A percentile compares a stretch with the other conserved stretches of the same genome.
Evolutionary conservation across 345 rosid species (phyloP).

Genomic region (Durio zibethinus): DNA sequence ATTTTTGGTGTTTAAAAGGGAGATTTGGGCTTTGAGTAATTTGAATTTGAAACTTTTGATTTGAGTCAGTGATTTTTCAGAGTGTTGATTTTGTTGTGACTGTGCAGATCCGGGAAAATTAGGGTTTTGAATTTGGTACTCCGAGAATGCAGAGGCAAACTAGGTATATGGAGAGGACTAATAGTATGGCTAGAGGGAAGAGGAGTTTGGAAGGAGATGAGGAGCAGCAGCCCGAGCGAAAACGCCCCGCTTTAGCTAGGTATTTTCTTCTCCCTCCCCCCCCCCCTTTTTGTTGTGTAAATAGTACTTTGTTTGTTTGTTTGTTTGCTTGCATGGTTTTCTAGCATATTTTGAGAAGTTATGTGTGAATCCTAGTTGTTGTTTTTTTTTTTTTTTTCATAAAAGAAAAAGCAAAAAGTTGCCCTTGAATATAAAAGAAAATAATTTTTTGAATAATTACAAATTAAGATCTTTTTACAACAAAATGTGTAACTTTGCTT

Average conservation of each 20-base stretch:
- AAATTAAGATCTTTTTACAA: background rate
- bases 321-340: background rate
- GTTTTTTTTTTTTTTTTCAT: background rate
- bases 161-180: conserved; percentile 63
- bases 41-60: background rate
- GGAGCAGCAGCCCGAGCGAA: conserved; percentile 58
- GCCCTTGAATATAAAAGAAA: background rate
- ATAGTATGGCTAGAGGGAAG: conserved; percentile 60
- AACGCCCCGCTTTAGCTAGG: conserved; percentile 80
- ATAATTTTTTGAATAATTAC: background rate
- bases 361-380: background rate
- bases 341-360: background rate
- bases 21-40: background rate
- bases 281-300: background rate
- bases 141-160: conserved; percentile 38
- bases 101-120: conserved; percentile 33
- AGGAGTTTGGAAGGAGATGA: conserved; percentile 56
- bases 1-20: background rate
- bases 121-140: conserved; percentile 16
- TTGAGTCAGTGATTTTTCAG: background rate
- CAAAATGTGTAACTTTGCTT: background rate
- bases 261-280: conserved; percentile 1
- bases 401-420: background rate
- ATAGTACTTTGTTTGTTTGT: background rate
- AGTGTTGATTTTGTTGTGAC: background rate